A percentile compares a stretch with the other conserved stretches of the same genome.
Evolutionary conservation across 148 eudicot species (phyloP).

Genomic region (Heliamphora exappendiculata): DNA sequence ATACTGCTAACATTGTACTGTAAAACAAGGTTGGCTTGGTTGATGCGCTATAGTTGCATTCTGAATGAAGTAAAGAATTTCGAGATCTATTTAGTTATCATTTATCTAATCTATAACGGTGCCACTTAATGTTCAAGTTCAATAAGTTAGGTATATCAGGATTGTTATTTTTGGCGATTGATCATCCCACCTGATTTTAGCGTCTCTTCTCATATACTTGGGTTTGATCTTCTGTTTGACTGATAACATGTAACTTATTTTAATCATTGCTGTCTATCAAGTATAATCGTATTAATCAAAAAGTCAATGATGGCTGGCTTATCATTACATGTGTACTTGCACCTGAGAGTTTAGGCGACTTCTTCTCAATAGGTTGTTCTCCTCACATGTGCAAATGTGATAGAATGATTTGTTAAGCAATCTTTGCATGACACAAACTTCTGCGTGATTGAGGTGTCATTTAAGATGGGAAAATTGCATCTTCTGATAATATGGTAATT

Average conservation of each 20-base stretch:
- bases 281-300: not conserved
- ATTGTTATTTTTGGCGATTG: not conserved
- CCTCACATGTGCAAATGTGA: not conserved
- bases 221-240: not conserved
- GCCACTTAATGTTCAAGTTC: not conserved
- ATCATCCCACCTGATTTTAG: not conserved
- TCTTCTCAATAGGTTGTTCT: not conserved
- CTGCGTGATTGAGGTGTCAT: not conserved
- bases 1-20: not conserved
- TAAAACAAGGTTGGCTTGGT: not conserved
- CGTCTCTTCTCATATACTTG: not conserved
- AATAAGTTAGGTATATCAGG: not conserved
- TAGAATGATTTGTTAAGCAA: not conserved
- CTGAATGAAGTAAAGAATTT: not conserved
- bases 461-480: not conserved
- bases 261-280: not conserved
- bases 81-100: not conserved
- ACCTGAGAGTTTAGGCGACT: not conserved
- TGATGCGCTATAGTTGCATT: not conserved
- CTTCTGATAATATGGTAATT: conserved; percentile 8
- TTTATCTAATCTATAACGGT: not conserved
- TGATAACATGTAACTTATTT: not conserved
- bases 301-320: not conserved
- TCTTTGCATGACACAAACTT: not conserved
- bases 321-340: not conserved